phyloP scores from a whole-genome alignment of 139 green algal genomes.

The Pseudopediastrum boryanum region DNA sequence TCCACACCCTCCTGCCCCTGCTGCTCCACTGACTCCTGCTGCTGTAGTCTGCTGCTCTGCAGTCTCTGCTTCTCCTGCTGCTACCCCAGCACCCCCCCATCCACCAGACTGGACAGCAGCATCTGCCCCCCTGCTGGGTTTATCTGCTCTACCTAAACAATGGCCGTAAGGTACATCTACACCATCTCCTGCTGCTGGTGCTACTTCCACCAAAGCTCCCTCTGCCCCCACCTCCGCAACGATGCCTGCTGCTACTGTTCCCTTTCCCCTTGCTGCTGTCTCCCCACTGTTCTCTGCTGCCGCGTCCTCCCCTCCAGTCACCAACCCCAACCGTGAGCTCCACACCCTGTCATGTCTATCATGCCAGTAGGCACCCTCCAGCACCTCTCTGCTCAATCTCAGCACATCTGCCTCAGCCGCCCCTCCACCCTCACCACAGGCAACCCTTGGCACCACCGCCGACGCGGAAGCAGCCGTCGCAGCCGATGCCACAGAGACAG shows the following conservation, averaged over 20 bases:
- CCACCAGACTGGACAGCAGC: no score
- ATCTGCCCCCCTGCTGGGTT: neutral
- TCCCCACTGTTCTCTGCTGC: no score
- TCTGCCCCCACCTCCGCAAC: neutral
- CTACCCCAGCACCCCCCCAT: neutral
- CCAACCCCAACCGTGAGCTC: conserved; percentile 10
- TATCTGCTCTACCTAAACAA: neutral
- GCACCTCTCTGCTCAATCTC: no score
- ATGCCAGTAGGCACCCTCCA: conserved; percentile 8
- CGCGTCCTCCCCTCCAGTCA: no score
- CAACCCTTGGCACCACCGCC: no score
- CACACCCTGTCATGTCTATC: conserved; percentile 8
- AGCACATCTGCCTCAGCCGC: no score
- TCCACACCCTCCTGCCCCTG: neutral
- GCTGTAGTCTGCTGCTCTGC: neutral
- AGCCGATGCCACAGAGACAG: no score
- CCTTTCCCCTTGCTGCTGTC: no score
- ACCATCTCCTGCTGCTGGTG: neutral
- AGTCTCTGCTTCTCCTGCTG: neutral
- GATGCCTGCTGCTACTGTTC: neutral
- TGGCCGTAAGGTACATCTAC: neutral
- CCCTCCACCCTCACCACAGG: no score
- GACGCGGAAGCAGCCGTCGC: no score
- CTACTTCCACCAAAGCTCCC: neutral
- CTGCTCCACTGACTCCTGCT: neutral